Evolutionary conservation across 768 basidiomycete species (phyloP).

Genomic region (Hypsizygus marmoreus): DNA sequence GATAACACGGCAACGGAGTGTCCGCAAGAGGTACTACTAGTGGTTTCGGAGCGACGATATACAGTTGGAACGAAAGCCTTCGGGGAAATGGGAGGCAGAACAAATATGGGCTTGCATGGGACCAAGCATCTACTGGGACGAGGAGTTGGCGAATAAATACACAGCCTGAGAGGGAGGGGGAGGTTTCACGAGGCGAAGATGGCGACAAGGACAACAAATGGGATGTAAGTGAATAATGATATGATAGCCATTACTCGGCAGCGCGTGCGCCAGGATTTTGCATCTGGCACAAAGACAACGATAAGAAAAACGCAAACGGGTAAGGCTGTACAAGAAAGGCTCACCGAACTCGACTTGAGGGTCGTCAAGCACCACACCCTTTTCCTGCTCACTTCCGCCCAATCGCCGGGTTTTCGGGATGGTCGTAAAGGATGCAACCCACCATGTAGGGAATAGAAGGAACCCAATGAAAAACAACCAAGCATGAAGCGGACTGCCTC

Average conservation of each 20-base stretch:
- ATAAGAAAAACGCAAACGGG: neutral
- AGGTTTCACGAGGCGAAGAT: constrained; percentile 45
- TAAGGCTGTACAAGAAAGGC: constrained; percentile 22
- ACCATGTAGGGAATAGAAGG: constrained; percentile 66
- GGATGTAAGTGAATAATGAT: constrained; percentile 75
- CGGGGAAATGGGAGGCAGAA: neutral
- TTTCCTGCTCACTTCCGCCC: constrained; percentile 58
- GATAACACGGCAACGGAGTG: too few species aligned
- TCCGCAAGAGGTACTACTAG: too few species aligned
- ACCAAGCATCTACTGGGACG: neutral
- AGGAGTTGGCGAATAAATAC: too few species aligned
- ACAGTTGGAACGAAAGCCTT: constrained; percentile 2
- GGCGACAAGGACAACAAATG: constrained; percentile 74
- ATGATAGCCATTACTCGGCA: constrained; percentile 73
- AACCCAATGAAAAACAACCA: constrained; percentile 83
- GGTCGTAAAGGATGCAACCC: constrained; percentile 49
- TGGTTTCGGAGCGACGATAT: constrained; percentile 3
- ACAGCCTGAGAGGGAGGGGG: neutral
- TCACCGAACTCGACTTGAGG: constrained; percentile 78
- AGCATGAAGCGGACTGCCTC: constrained; percentile 66
- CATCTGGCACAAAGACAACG: constrained; percentile 45
- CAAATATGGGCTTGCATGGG: neutral
- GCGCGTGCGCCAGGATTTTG: constrained; percentile 70
- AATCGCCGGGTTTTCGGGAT: constrained; percentile 66
- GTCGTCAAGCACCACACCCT: constrained; percentile 74